Evolutionary conservation across 2,329 filamentous ascomycete species (phyloP).

Genomic region (Teratosphaeria zuluensis): DNA sequence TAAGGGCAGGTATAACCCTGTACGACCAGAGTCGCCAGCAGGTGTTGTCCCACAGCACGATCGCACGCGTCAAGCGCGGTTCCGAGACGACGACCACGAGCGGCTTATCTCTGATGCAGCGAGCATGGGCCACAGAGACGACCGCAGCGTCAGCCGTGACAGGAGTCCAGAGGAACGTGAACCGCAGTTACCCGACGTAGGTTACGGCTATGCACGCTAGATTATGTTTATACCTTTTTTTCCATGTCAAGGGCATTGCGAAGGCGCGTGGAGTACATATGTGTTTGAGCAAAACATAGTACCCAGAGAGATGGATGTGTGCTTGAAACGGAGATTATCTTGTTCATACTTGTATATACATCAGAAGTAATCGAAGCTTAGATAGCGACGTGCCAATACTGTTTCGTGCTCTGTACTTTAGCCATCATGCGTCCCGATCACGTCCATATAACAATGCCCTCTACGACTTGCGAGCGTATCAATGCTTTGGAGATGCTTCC

Average conservation of each 20-base stretch:
- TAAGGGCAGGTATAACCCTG: slow-evolving; percentile 24
- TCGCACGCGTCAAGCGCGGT: slow-evolving; percentile 6
- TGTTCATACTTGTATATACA: neutral
- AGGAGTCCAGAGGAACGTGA: slow-evolving; percentile 17
- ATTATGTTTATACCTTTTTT: neutral
- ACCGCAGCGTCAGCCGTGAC: slow-evolving; percentile 11
- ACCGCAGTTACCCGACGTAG: slow-evolving; percentile 17
- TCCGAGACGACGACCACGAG: slow-evolving; percentile 19
- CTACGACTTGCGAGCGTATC: neutral
- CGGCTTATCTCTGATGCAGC: slow-evolving; percentile 23
- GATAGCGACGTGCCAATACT: neutral
- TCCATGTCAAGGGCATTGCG: neutral
- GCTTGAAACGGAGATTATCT: neutral
- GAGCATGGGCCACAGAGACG: slow-evolving; percentile 20
- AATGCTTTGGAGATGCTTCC: neutral
- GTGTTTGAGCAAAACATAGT: neutral
- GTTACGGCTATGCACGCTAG: neutral
- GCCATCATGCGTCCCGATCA: neutral
- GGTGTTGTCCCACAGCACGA: slow-evolving; percentile 3
- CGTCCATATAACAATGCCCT: neutral
- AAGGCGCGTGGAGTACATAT: neutral
- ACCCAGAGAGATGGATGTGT: neutral
- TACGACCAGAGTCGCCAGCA: slow-evolving; percentile 13
- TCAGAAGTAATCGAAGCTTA: neutral
- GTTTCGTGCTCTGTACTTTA: neutral